Base-by-base conservation (phyloP, 345 rosid genomes). In the Eucalyptus lansdowneana region DNA sequence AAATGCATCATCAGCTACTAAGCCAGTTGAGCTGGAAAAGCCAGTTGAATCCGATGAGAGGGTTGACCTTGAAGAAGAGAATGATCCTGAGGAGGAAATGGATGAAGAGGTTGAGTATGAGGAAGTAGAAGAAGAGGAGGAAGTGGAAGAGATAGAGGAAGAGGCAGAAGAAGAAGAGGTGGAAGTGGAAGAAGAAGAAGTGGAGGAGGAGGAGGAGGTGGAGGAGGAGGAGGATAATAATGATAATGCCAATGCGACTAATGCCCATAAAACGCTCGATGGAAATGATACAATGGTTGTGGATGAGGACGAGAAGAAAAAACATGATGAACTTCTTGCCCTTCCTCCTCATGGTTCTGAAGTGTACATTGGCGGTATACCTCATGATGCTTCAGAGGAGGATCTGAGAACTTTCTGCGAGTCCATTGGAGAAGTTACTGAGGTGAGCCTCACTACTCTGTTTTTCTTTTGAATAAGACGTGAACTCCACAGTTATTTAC, bases 271-370 rank as follows among this genome's bases (percentile, higher is more conserved):
- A 69, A 87, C 62, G 29, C 50, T 89, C 11, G 88, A 87, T 89
- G 90, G 90, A 24, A 92, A 89, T 47, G 94, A 91, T 34, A 91
- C 92, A 65, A 93, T 86, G 37, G 89, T 90, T 42, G 94, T 88
- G 90, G 94, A 94, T 87, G 95, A 88, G 87, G 91, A 94, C 16
- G 98, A 95, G 90, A 93, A 94, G 93, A 92, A 90, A 91, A 94
- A 88, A 89, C 96, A 93, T 90, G 94, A 54, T 40, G 95, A 97
- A 89, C 99, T 97, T 86, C 92, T 97, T n/a, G 92, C 98, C 17
- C 97, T 93, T 90, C 99, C 99, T 89, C 96, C 99, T 34, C 99
- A 97, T 92, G 99, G 98, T 50, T 96, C 99, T 54, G 97, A 97
- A 93, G 96, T 97, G 80, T 97, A 96, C 90, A 92, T 97, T 14